Conservation (phyloP, 352 stramenopile species). For the Phytophthora syringae region DNA sequence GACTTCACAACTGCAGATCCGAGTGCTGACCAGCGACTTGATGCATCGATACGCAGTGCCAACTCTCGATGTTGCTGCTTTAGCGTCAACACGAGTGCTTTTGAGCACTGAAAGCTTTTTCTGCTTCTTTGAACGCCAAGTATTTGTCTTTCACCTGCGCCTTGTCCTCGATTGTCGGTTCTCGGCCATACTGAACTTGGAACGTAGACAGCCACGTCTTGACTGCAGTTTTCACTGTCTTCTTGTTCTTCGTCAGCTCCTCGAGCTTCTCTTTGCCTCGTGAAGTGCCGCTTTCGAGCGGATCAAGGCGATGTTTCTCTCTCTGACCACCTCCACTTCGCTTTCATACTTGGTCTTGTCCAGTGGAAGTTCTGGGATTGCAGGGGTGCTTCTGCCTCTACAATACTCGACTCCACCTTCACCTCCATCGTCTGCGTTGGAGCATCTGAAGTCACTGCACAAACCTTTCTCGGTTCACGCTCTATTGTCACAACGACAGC, state of each 20-base stretch:
- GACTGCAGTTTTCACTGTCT: constrained; percentile 58
- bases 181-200: constrained; percentile 46
- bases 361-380: constrained; percentile 8
- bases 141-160: constrained; percentile 80
- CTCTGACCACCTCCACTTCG: constrained; percentile 48
- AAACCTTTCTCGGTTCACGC: constrained; percentile 1
- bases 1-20: constrained; percentile 25
- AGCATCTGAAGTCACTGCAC: constrained; percentile 8
- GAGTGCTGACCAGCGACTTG: constrained; percentile 60
- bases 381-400: neutral
- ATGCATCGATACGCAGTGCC: constrained; percentile 54
- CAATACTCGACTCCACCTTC: neutral
- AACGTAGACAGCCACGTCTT: constrained; percentile 76
- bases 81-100: constrained; percentile 40
- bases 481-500: constrained; percentile 51
- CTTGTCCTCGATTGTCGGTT: constrained; percentile 83
- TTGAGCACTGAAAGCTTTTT: constrained; percentile 59
- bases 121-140: constrained; percentile 72
- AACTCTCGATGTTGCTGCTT: constrained; percentile 58
- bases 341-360: constrained; percentile 53
- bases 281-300: constrained; percentile 52
- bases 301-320: constrained; percentile 48
- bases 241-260: constrained; percentile 46
- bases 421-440: constrained; percentile 20
- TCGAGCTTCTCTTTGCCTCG: constrained; percentile 47